Evolutionary conservation across 164 flowering plant species (phyloP).

Genomic region (Magnolia changhungtana): DNA sequence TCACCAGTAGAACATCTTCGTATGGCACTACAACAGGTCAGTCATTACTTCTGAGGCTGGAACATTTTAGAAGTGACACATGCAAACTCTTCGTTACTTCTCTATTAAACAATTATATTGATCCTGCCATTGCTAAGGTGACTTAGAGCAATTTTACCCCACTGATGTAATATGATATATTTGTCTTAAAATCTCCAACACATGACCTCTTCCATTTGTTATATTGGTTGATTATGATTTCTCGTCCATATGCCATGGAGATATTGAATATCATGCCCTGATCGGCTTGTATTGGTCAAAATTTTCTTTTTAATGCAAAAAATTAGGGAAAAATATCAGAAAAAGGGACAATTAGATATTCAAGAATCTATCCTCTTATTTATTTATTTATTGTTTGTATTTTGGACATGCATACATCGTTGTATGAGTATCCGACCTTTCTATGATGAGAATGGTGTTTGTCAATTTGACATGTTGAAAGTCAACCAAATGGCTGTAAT

Average conservation of each 20-base stretch:
- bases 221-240: background rate
- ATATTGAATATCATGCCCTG: too few relatives aligned
- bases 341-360: too few relatives aligned
- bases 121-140: background rate
- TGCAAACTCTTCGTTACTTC: background rate
- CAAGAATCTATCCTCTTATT: too few relatives aligned
- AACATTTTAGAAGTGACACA: background rate
- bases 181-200: background rate
- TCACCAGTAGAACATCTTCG: conserved; percentile 71
- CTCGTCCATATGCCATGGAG: background rate
- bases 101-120: background rate
- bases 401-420: too few relatives aligned
- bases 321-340: too few relatives aligned
- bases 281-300: too few relatives aligned
- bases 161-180: background rate
- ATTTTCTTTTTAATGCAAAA: too few relatives aligned
- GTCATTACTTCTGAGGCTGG: conserved; percentile 20
- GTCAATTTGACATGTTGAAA: too few relatives aligned
- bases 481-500: too few relatives aligned
- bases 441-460: too few relatives aligned
- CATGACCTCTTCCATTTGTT: background rate
- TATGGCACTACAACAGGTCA: conserved; percentile 71
- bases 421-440: too few relatives aligned
- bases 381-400: too few relatives aligned
- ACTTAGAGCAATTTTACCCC: background rate